Evolutionary conservation across 495 filamentous ascomycete species (phyloP), one percentile per base, ranked within the genome.

Genomic region (Bombardia bombarda): DNA sequence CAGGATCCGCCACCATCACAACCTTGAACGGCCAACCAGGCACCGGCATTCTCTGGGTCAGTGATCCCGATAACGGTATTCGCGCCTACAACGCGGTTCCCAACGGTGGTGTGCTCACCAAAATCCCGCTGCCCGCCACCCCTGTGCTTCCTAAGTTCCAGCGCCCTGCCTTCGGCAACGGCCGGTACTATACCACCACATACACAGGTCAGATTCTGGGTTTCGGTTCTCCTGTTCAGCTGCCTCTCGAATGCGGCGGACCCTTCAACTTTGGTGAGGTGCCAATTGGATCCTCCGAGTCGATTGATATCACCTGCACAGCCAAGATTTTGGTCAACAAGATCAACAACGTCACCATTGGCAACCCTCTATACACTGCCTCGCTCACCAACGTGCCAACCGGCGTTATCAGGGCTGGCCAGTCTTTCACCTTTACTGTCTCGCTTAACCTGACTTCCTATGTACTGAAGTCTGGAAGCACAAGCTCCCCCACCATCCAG

Each of bases 221-320:
- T 21, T 57, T 66, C 42, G 67, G 65, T 1, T 64, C 56, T 16
- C 60, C 58, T 18, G 58, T 62, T 20, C 46, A 56, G 35, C 38
- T 66, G 16, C 62, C 62, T 17, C 43, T 67, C 24, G 61, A 52
- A 38, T 66, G 65, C 42, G 57, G 45, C n/a, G 43, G 46, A 16
- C 61, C 61, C 7, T 47, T 66, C 30, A 38, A 66, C 24, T 73
- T 74, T 46, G 70, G 71, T 5, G 41, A 52, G 12, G 61, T 72
- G 7, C 25, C 55, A 4, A 51, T 71, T 16, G 60, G 59, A 4
- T 45, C 38, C 7, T 41, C 42, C 10, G 46, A 28, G 8, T 61
- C 52, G 1, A 32, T 51, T 23, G 53, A 45, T 14, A 47, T 68
- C 14, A 60, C 49, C 13, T 71, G 67, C 47, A 65, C 50, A 4